phyloP scores from a whole-genome alignment of 2,329 filamentous ascomycete species.

The Penicillium aurantiogriseum region DNA sequence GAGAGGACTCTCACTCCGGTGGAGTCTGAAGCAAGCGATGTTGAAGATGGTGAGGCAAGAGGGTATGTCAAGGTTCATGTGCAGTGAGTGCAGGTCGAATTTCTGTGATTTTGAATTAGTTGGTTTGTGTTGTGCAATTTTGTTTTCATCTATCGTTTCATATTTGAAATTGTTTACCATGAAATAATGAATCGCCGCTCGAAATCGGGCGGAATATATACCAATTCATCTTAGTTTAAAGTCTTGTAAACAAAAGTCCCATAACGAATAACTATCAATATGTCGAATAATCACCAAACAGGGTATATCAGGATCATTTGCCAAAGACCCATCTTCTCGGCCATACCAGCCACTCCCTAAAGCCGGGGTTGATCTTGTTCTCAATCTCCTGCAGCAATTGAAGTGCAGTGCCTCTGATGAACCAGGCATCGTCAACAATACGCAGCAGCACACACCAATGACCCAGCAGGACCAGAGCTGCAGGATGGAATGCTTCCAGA shows the following conservation, averaged over 20 bases:
- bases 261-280: not conserved
- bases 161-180: not conserved
- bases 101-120: not conserved
- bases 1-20: constrained; percentile 26
- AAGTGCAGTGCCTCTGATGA: constrained; percentile 9
- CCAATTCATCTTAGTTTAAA: not conserved
- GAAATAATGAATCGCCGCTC: not conserved
- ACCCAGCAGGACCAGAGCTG: constrained; percentile 17
- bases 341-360: constrained; percentile 19
- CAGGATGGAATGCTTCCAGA: constrained; percentile 13
- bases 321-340: constrained; percentile 18
- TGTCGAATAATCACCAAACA: not conserved
- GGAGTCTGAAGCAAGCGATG: constrained; percentile 23
- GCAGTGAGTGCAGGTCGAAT: constrained; percentile 12
- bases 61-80: constrained; percentile 26
- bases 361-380: constrained; percentile 12
- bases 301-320: not conserved
- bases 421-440: constrained; percentile 17
- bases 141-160: not conserved
- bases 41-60: constrained; percentile 20
- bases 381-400: constrained; percentile 21
- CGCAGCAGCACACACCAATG: constrained; percentile 21
- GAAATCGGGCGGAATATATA: not conserved
- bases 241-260: not conserved
- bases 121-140: not conserved